Base-by-base conservation (phyloP, 2,329 filamentous ascomycete species). In the Epichloe festucae region DNA sequence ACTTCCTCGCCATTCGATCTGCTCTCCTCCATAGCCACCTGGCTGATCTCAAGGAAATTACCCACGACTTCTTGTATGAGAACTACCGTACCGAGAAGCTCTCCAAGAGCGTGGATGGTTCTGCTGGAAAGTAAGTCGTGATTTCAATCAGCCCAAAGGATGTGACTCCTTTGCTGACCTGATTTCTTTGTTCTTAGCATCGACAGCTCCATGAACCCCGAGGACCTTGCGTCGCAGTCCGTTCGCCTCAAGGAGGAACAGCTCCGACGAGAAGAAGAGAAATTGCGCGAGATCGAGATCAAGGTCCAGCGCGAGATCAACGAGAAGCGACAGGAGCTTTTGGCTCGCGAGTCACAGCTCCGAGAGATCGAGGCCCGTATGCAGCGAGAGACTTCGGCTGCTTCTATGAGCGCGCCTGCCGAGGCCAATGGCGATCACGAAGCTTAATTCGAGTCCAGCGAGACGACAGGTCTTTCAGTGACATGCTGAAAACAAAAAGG, bases 51-150 rank as follows among this genome's bases (percentile, higher is more conserved):
- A 98, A 98, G 83, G 93, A 98, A 72, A 98, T 98, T 67, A 98
- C 93, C 49, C 93, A 98, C 72, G 93, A 98, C 72, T 98, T 98
- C 84, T 77, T 98, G 58, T 98, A 98, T 75, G 93, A 98, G 71
- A 98, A 98, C 76, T 98, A 98, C 81, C 89, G 93, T 89, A 98
- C 93, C 66, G 93, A 98, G 87, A 97, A 97, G 78, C 87, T 98
- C 63, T 95, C 88, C 77, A 98, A 97, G 88, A 96, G 89, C 69
- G 93, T 98, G 62, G 90, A 96, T 67, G 88, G 88, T 69, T 87
- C 87, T 73, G 79, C 82, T 72, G 81, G 82, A 80, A 82, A 82
- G 89, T 95, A 87, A 62, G 89, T 89, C 54, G 6, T 48, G 7
- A 14, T 19, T 5, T n/a, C 8, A 21, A 45, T 39, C 39, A 49